Percentiles rank a stretch among this genome's conserved stretches.
These are phyloP conservation scores for Lactarius indigo DNA, from an alignment of 768 basidiomycete species.

Conservation along the genomic window DNA sequence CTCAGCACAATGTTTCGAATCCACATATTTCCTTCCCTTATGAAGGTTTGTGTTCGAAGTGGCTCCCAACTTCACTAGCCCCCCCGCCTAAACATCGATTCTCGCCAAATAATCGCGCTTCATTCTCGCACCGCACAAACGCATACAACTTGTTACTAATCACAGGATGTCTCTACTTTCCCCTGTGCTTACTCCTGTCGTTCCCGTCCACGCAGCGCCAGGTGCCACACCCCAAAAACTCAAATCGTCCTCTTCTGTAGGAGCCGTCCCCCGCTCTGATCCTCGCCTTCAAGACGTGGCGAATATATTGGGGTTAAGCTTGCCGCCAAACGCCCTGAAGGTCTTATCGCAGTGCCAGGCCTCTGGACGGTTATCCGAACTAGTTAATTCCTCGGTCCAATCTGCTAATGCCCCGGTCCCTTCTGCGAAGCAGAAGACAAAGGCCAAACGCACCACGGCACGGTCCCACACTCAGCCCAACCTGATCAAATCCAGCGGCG, in stretches of 20 bases:
- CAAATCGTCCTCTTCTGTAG: neutral
- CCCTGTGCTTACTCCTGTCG: neutral
- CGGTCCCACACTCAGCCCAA: slow-evolving; percentile 3
- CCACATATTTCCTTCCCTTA: neutral
- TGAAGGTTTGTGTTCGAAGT: neutral
- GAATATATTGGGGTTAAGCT: neutral
- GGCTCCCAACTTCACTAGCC: neutral
- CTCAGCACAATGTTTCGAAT: neutral
- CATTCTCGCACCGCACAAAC: neutral
- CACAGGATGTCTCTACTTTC: neutral
- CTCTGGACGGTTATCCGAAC: neutral
- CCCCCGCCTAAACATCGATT: neutral
- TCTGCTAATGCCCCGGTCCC: neutral
- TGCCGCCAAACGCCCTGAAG: neutral
- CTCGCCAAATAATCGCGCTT: neutral
- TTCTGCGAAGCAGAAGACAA: neutral
- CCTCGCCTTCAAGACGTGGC: neutral
- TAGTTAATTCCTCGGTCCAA: neutral
- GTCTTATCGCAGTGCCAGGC: slow-evolving; percentile 1
- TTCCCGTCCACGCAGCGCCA: neutral
- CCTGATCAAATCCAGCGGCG: neutral
- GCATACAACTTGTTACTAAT: neutral
- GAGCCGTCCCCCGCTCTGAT: neutral
- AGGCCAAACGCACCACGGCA: neutral
- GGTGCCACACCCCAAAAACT: neutral